Evolutionary conservation across 2,329 filamentous ascomycete genomes (phyloP), one percentile per base, ranked within the genome.

Genomic region (Aspergillus texensis): DNA sequence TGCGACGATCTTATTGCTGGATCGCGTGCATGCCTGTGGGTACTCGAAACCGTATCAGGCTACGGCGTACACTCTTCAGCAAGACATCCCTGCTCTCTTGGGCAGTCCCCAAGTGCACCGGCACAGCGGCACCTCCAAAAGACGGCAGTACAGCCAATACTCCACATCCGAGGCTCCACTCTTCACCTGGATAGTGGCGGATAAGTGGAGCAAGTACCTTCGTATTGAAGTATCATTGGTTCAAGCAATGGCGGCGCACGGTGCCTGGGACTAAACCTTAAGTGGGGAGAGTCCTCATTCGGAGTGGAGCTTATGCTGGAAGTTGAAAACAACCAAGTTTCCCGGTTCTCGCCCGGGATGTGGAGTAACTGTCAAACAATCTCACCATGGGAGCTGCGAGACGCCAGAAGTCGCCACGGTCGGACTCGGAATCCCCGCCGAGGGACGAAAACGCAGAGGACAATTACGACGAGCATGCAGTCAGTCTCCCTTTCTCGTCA

Each of bases 391-490:
- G 52, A 41, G 52, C 52, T 24, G 52, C 52, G 14, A 55, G 32
- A 41, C 16, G 6, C 21, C 32, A 55, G 12, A 24, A 34, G 19
- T 55, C 52, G 2, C 34, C 52, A 11, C 52, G 52, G 10, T 55
- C 52, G 19, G 69, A 69, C 60, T 68, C 56, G 41, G 71, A 67
- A 36, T 70, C 72, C 54, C 69, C 68, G 43, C 66, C 58, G 32
- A 70, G 70, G 63, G 72, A 53, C 41, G 45, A 54, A 32, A 48
- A 52, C 26, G 46, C 39, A 39, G 39, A 52, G 48, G 50, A 63
- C n/a, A 50, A 39, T 41, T 52, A 63, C n/a, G 56, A 63, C n/a
- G 58, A 53, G n/a, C 45, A 59, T 54, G 32, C 52, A 32, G 52
- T 55, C 21, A 2, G 52, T 39, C 34, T 14, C 9, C 32, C 30